Percentiles rank a stretch among this genome's conserved stretches.
Evolutionary conservation across 1,284 basidiomycete genomes (phyloP).

Genomic region (Blastosporella zonata): DNA sequence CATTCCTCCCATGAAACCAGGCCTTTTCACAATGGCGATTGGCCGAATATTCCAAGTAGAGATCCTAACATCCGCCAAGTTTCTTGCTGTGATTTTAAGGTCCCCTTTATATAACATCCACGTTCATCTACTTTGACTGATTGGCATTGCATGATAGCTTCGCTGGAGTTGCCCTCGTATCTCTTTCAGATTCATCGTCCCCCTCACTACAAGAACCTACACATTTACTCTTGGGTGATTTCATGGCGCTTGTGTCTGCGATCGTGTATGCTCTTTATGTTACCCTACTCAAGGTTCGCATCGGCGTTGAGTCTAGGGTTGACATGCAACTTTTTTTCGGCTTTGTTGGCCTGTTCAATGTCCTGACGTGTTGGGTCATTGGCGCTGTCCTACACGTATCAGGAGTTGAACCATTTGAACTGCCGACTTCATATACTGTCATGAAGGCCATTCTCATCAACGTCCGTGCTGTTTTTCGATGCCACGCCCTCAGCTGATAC

Average conservation of each 20-base stretch:
- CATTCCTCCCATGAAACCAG: slow-evolving; percentile 44
- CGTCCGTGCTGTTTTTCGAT: slow-evolving; percentile 33
- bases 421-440: slow-evolving; percentile 61
- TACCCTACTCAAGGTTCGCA: slow-evolving; percentile 85
- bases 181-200: slow-evolving; percentile 66
- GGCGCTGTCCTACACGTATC: slow-evolving; percentile 78
- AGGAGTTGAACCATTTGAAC: slow-evolving; percentile 73
- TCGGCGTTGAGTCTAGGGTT: slow-evolving; percentile 80
- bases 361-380: slow-evolving; percentile 79
- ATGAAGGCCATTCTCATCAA: slow-evolving; percentile 75
- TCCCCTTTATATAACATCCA: slow-evolving; percentile 26
- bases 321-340: slow-evolving; percentile 95
- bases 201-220: slow-evolving; percentile 14
- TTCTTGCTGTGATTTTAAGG: slow-evolving; percentile 83
- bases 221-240: slow-evolving; percentile 63
- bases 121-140: background rate
- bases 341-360: slow-evolving; percentile 90
- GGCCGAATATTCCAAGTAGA: slow-evolving; percentile 88
- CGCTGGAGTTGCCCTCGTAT: slow-evolving; percentile 83
- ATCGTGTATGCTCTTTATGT: slow-evolving; percentile 92
- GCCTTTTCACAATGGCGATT: slow-evolving; percentile 91
- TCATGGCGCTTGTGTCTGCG: slow-evolving; percentile 78
- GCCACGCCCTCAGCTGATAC: background rate
- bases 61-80: slow-evolving; percentile 69
- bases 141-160: slow-evolving; percentile 51